Evolutionary conservation across 2,329 filamentous ascomycete genomes (phyloP).

Genomic region (Penicillium brasilianum): DNA sequence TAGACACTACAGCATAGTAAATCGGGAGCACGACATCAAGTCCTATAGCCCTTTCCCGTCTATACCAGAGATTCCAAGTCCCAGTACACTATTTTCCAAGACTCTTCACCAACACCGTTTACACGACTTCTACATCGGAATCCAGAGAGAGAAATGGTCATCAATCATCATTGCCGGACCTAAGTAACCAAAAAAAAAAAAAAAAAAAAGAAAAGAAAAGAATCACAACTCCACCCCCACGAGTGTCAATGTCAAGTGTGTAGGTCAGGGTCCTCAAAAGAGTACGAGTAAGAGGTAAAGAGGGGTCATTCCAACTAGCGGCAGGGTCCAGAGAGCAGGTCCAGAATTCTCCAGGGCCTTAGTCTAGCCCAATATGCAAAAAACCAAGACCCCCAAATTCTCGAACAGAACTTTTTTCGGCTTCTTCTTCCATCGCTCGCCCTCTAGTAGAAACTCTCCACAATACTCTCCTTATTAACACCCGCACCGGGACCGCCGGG

Average conservation of each 20-base stretch:
- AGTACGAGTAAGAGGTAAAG: background rate
- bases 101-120: too few relatives aligned
- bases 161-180: constrained; percentile 21
- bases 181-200: constrained; percentile 11
- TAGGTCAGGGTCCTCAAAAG: background rate
- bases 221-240: constrained; percentile 4
- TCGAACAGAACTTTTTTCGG: background rate
- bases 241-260: background rate
- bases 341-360: too few relatives aligned
- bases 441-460: constrained; percentile 93
- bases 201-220: background rate
- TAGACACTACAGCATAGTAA: too few relatives aligned
- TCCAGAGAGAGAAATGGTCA: constrained; percentile 10
- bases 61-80: too few relatives aligned
- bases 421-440: background rate
- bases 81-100: too few relatives aligned
- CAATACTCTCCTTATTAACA: constrained; percentile 92
- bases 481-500: constrained; percentile 64
- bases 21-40: too few relatives aligned
- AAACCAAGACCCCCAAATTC: background rate
- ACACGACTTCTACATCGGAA: too few relatives aligned
- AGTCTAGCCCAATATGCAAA: too few relatives aligned
- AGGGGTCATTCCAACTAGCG: too few relatives aligned
- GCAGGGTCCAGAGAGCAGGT: too few relatives aligned
- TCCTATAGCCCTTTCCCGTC: too few relatives aligned